Percentiles rank a stretch among this genome's conserved stretches.
phyloP scores from a whole-genome alignment of 768 basidiomycete species.

The Psilocybe tampanensis region DNA sequence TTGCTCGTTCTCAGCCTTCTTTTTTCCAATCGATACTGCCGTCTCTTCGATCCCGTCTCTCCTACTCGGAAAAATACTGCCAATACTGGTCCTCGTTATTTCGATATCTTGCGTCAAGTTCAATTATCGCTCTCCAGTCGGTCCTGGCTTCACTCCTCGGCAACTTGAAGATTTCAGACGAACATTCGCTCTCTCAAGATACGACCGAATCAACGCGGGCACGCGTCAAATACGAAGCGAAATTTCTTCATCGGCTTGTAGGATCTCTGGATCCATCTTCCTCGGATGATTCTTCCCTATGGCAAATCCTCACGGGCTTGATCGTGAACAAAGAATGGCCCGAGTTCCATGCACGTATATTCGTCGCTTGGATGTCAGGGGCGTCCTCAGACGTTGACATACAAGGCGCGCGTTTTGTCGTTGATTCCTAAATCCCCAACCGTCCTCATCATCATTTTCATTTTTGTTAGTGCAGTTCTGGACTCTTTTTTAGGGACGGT shows the following conservation, averaged over 20 bases:
- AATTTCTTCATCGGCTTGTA: slow-evolving; percentile 52
- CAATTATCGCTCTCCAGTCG: slow-evolving; percentile 47
- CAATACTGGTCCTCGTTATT: slow-evolving; percentile 51
- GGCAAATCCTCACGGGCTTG: slow-evolving; percentile 50
- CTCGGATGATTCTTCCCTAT: slow-evolving; percentile 39
- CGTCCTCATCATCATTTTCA: background rate
- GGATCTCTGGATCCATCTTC: slow-evolving; percentile 48
- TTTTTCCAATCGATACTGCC: slow-evolving; percentile 63
- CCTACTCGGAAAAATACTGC: slow-evolving; percentile 42
- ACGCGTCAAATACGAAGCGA: slow-evolving; percentile 54
- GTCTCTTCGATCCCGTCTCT: slow-evolving; percentile 43
- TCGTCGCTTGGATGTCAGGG: slow-evolving; percentile 69
- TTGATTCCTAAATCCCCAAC: background rate
- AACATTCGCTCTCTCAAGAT: slow-evolving; percentile 13
- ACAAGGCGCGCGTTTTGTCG: slow-evolving; percentile 27
- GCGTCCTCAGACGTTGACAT: slow-evolving; percentile 26
- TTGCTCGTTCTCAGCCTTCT: slow-evolving; percentile 63
- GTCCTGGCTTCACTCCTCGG: slow-evolving; percentile 61
- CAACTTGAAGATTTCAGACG: slow-evolving; percentile 13
- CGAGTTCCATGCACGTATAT: slow-evolving; percentile 58
- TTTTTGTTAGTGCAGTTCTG: slow-evolving; percentile 38
- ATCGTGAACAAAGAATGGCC: slow-evolving; percentile 58
- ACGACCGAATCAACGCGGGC: slow-evolving; percentile 33
- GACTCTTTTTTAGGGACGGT: slow-evolving; percentile 47
- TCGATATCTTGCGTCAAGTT: slow-evolving; percentile 48